These are phyloP conservation scores for Caloboletus firmus DNA, from an alignment of 1,284 basidiomycete genomes.

Conservation along the genomic window DNA sequence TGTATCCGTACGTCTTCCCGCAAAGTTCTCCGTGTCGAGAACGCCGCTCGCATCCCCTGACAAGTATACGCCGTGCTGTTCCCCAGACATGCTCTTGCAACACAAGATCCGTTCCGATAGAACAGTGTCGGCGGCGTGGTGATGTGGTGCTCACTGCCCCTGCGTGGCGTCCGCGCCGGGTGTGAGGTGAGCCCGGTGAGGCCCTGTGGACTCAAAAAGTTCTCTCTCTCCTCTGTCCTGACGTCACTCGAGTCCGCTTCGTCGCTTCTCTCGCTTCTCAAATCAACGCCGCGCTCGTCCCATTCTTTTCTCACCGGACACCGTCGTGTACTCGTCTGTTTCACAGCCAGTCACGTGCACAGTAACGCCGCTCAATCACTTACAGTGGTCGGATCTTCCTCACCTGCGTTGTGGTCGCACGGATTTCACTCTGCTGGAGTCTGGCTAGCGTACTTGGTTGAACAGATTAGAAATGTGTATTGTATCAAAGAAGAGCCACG, in stretches of 20 bases:
- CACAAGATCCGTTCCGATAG: slow-evolving; percentile 2
- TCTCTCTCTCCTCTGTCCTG: neutral
- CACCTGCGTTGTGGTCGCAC: neutral
- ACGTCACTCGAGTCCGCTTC: neutral
- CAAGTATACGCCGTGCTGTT: no score
- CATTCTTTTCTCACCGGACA: neutral
- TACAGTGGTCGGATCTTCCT: neutral
- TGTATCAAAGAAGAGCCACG: neutral
- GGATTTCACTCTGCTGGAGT: neutral
- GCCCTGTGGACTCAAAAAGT: no score
- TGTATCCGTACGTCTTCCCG: neutral
- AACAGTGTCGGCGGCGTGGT: neutral
- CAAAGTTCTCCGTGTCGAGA: neutral
- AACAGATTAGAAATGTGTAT: neutral
- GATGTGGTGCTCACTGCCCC: neutral
- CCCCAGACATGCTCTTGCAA: no score
- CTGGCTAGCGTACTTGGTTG: neutral
- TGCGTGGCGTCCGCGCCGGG: neutral
- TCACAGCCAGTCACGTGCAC: neutral
- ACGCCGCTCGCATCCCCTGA: neutral
- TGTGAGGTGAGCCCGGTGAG: no score
- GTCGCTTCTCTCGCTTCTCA: neutral
- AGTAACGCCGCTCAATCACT: neutral
- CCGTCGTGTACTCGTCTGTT: neutral
- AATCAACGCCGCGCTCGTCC: neutral